Evolutionary conservation across 1,284 basidiomycete genomes (phyloP).

Genomic region (Heterobasidion irregulare): DNA sequence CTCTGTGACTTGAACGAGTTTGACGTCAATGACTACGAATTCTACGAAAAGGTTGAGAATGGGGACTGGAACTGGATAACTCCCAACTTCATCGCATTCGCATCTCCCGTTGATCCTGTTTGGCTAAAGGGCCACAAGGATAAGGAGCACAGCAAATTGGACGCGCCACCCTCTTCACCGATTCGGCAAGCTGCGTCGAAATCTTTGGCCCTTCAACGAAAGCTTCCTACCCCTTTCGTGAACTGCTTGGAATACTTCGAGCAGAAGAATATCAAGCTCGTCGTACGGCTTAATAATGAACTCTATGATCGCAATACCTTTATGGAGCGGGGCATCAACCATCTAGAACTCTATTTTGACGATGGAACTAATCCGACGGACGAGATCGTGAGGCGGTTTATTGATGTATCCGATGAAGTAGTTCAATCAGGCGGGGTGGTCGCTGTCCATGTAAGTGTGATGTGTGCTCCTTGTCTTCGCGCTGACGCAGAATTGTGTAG

Average conservation of each 20-base stretch:
- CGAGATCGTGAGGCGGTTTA: constrained; percentile 88
- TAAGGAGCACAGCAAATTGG: constrained; percentile 24
- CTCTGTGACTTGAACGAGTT: constrained; percentile 92
- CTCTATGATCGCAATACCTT: constrained; percentile 88
- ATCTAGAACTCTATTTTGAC: constrained; percentile 93
- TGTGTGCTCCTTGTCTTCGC: constrained; percentile 10
- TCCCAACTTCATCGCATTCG: constrained; percentile 92
- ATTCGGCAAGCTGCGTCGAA: constrained; percentile 13
- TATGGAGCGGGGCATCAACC: constrained; percentile 80
- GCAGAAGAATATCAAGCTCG: constrained; percentile 81
- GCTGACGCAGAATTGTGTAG: constrained; percentile 29
- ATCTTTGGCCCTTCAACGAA: constrained; percentile 62
- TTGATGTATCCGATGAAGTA: constrained; percentile 74
- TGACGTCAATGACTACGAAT: constrained; percentile 84
- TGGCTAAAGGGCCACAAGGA: constrained; percentile 72
- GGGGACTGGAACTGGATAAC: constrained; percentile 99
- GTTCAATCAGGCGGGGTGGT: constrained; percentile 77
- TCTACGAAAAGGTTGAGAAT: constrained; percentile 92
- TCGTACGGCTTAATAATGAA: constrained; percentile 91
- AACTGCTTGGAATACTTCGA: constrained; percentile 93
- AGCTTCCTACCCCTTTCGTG: constrained; percentile 69
- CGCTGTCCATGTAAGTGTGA: constrained; percentile 72
- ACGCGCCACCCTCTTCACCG: constrained; percentile 21
- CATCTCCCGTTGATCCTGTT: constrained; percentile 78
- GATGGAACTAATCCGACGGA: constrained; percentile 97